A percentile compares a stretch with the other conserved stretches of the same genome.
These are phyloP conservation scores for Penicillium diatomitis DNA, from an alignment of 495 filamentous ascomycete genomes.

Conservation along the genomic window DNA sequence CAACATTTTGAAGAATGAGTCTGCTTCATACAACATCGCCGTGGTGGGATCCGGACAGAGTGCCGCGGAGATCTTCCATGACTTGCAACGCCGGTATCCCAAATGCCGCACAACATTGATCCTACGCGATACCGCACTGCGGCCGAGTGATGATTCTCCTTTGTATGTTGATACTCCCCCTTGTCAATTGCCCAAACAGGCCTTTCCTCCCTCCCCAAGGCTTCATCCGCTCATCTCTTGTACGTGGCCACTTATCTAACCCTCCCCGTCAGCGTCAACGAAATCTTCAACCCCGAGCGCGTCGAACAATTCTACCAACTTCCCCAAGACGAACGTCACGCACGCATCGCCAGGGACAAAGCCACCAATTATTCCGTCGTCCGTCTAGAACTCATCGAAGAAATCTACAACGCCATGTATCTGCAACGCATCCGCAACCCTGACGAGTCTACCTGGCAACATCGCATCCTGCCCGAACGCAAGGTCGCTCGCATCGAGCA, in stretches of 20 bases:
- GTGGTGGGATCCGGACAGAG: slow-evolving; percentile 87
- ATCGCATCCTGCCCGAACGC: slow-evolving; percentile 62
- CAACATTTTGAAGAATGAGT: slow-evolving; percentile 48
- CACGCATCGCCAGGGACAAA: slow-evolving; percentile 54
- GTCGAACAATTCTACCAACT: slow-evolving; percentile 66
- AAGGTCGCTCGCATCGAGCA: slow-evolving; percentile 51
- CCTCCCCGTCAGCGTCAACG: slow-evolving; percentile 63
- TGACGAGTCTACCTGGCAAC: slow-evolving; percentile 66
- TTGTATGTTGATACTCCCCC: slow-evolving; percentile 55
- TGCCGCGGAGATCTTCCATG: slow-evolving; percentile 90
- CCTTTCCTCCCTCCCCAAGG: no score
- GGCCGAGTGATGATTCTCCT: slow-evolving; percentile 88
- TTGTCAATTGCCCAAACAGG: neutral
- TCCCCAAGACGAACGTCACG: slow-evolving; percentile 48
- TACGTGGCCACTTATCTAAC: slow-evolving; percentile 9
- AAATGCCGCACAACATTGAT: slow-evolving; percentile 68
- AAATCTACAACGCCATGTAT: slow-evolving; percentile 77
- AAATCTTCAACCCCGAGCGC: slow-evolving; percentile 83
- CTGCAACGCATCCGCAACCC: slow-evolving; percentile 64
- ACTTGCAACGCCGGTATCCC: slow-evolving; percentile 73
- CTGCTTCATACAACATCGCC: slow-evolving; percentile 58
- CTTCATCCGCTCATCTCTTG: neutral
- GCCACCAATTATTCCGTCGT: slow-evolving; percentile 94
- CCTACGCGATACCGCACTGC: slow-evolving; percentile 69
- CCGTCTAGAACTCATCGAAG: slow-evolving; percentile 74